phyloP scores from a whole-genome alignment of 2,329 filamentous ascomycete species.

The Sarocladium kiliense region DNA sequence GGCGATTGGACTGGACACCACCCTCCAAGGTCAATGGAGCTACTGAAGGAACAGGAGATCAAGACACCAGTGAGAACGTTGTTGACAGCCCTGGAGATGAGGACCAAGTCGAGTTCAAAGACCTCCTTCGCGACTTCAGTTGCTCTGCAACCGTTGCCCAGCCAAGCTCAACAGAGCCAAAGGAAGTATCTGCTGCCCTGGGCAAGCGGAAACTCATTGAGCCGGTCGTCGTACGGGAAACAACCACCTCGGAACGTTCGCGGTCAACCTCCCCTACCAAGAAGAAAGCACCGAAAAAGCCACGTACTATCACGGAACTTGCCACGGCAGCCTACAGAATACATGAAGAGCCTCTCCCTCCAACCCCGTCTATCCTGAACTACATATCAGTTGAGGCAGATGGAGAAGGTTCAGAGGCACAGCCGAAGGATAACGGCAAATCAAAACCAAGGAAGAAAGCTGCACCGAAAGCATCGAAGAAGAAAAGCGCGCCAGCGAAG shows the following conservation, averaged over 20 bases:
- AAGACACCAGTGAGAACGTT: background rate
- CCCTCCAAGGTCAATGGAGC: constrained; percentile 27
- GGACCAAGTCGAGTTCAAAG: constrained; percentile 8
- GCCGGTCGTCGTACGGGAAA: constrained; percentile 32
- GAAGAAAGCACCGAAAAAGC: constrained; percentile 55
- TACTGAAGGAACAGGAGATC: background rate
- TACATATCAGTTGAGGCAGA: constrained; percentile 19
- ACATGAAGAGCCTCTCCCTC: constrained; percentile 24
- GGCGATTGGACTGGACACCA: constrained; percentile 65
- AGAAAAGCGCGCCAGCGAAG: constrained; percentile 35
- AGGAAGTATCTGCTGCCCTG: constrained; percentile 20
- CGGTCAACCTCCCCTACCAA: constrained; percentile 31
- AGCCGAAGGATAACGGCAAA: constrained; percentile 25
- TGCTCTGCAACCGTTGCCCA: constrained; percentile 20
- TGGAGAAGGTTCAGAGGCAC: constrained; percentile 8
- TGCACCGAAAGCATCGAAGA: constrained; percentile 28
- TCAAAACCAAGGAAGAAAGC: constrained; percentile 22
- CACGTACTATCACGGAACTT: constrained; percentile 71
- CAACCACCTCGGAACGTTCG: constrained; percentile 11
- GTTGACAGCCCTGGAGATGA: background rate
- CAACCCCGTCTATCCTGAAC: constrained; percentile 34
- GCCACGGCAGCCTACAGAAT: constrained; percentile 65
- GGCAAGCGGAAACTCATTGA: constrained; percentile 54
- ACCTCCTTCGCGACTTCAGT: constrained; percentile 37
- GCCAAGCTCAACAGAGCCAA: background rate